Evolutionary conservation across 148 eudicot species (phyloP), one percentile per base, ranked within the genome.

Genomic region (Mesembryanthemum crystallinum): DNA sequence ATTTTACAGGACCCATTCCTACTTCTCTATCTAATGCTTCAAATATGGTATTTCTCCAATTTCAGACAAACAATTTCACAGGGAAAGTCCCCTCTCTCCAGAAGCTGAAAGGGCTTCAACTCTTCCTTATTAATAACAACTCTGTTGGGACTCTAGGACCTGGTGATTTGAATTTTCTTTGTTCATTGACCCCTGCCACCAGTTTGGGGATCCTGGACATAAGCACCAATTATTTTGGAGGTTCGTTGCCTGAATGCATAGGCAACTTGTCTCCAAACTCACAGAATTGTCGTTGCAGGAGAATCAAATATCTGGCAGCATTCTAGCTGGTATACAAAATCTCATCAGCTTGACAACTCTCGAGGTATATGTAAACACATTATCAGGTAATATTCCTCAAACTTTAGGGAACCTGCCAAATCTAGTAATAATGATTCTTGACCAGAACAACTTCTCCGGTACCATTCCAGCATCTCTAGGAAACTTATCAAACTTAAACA

Each of bases 21-120:
- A 17, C 64, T 29, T 79, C 85, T 1, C 42, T 81, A 29, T 74
- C 85, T 1, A 81, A 79, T 76, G 78, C 75, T 35, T 81, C 83
- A 42, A 70, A 76, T 20, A 21, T 83, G 17, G 25, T 5, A n/a
- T 8, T 0, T 8, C 55, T 82, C 55, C 75, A 67, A 24, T 15
- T 78, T 20, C 54, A 25, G 3, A 25, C 55, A 4, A 83, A 81
- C 49, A 45, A 57, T 12, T 67, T 81, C 51, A 23, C 54, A 1
- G 76, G 79, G 24, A 67, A 51, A 57, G 23, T 71, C 1, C 45
- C 49, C 12, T 35, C 43, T 55, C 67, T 58, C 10, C 3, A 10
- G 61, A 64, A 55, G 17, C 51, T 35, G 21, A 39, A 60, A 25
- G 23, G 20, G 4, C 18, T 58, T 43, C 5, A 72, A 7, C 7